These are phyloP conservation scores for Scalesia atractyloides DNA, from an alignment of 129 eudicot species.

Conservation along the genomic window DNA sequence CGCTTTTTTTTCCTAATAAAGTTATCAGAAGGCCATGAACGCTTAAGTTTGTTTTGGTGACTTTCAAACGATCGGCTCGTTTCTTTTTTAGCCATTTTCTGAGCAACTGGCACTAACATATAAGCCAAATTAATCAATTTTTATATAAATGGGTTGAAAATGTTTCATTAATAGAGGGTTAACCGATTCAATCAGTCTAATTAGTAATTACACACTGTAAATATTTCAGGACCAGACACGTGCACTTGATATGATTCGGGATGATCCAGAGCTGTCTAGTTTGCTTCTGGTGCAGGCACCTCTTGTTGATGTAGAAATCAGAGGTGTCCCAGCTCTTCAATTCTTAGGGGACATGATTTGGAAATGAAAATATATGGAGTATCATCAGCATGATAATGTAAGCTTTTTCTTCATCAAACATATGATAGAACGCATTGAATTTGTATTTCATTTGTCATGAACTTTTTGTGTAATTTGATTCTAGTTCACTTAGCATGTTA, in stretches of 20 bases:
- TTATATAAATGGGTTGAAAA: not conserved
- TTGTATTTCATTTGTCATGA: not conserved
- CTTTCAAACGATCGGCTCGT: not conserved
- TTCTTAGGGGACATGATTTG: constrained; percentile 92
- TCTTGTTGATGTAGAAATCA: constrained; percentile 91
- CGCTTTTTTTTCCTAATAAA: too few species aligned
- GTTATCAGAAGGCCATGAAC: not conserved
- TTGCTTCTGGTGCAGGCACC: constrained; percentile 83
- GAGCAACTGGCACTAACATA: not conserved
- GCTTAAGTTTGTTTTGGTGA: not conserved
- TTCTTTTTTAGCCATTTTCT: not conserved
- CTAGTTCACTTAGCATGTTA: not conserved
- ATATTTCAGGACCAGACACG: constrained; percentile 82
- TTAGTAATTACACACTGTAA: not conserved
- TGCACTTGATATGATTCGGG: constrained; percentile 61
- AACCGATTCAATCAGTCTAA: too few species aligned
- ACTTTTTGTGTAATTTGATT: not conserved
- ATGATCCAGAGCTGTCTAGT: constrained; percentile 70
- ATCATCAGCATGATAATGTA: constrained; percentile 24
- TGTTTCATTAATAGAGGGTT: too few species aligned
- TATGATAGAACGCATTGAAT: not conserved
- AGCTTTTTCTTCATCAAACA: not conserved
- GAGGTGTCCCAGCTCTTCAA: constrained; percentile 98
- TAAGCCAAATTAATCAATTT: not conserved
- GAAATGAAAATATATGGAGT: constrained; percentile 43